Percentiles rank a stretch among this genome's conserved stretches.
Evolutionary conservation across 2,329 filamentous ascomycete species (phyloP).

Genomic region (Verticillium isaacii): DNA sequence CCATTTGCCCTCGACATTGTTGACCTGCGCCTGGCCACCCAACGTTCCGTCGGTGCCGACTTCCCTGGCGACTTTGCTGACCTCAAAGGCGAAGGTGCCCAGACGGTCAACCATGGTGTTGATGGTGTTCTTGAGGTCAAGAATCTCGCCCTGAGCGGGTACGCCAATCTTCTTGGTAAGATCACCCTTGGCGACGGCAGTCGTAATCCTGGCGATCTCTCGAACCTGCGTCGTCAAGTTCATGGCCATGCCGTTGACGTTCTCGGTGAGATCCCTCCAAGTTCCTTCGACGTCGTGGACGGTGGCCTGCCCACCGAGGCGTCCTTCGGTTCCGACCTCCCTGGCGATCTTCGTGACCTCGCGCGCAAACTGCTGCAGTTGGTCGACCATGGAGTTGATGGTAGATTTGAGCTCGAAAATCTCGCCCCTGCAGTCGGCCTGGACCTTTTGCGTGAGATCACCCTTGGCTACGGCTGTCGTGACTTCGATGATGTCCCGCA

Average conservation of each 20-base stretch:
- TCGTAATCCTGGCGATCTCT: slow-evolving; percentile 95
- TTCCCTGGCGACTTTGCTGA: slow-evolving; percentile 91
- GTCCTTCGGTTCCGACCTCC: slow-evolving; percentile 93
- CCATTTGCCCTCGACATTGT: slow-evolving; percentile 96
- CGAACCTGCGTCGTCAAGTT: slow-evolving; percentile 96
- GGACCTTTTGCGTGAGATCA: slow-evolving; percentile 94
- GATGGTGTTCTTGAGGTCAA: slow-evolving; percentile 94
- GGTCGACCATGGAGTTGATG: slow-evolving; percentile 99
- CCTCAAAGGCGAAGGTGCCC: slow-evolving; percentile 92
- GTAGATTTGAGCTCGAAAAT: slow-evolving; percentile 94
- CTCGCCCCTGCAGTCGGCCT: slow-evolving; percentile 86
- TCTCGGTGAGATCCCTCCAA: slow-evolving; percentile 92
- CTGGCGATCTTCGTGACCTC: slow-evolving; percentile 95
- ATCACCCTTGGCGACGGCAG: slow-evolving; percentile 89
- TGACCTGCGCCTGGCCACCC: slow-evolving; percentile 88
- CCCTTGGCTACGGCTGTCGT: slow-evolving; percentile 71
- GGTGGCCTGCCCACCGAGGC: slow-evolving; percentile 89
- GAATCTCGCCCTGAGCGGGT: slow-evolving; percentile 88
- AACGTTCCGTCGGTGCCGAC: slow-evolving; percentile 95
- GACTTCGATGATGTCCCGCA: slow-evolving; percentile 89
- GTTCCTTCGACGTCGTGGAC: slow-evolving; percentile 96
- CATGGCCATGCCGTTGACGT: slow-evolving; percentile 98
- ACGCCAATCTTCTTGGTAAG: slow-evolving; percentile 94
- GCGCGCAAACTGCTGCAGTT: slow-evolving; percentile 91
- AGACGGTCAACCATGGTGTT: slow-evolving; percentile 98